Conservation (phyloP, 2,329 filamentous ascomycete genomes). For the Colletotrichum scovillei region DNA sequence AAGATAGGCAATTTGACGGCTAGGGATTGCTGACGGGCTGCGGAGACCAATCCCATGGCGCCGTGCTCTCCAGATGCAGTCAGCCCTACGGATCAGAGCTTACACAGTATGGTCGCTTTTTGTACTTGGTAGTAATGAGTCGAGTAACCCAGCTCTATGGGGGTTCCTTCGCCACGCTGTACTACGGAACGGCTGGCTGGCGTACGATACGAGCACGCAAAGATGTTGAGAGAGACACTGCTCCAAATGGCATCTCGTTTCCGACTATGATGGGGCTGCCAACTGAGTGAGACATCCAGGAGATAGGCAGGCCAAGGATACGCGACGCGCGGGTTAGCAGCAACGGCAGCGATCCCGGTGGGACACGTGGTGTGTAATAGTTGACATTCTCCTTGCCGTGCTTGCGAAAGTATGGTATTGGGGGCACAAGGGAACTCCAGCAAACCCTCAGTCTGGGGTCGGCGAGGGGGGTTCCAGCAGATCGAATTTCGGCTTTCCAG, state of each 20-base stretch:
- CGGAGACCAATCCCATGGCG: constrained; percentile 25
- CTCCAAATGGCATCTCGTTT: background rate
- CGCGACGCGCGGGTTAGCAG: constrained; percentile 15
- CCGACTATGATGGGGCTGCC: background rate
- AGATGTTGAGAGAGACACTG: background rate
- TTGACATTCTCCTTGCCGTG: constrained; percentile 4
- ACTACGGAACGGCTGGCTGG: background rate
- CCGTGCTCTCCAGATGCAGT: constrained; percentile 20
- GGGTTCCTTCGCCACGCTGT: background rate
- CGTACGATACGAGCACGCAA: background rate
- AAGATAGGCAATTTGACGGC: constrained; percentile 4
- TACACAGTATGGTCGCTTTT: background rate
- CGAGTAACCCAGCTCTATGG: too few species aligned
- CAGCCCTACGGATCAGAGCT: constrained; percentile 27
- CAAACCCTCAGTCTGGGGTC: background rate
- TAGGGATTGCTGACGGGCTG: background rate
- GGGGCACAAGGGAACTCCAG: background rate
- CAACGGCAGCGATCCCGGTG: constrained; percentile 22
- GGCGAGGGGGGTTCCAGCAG: background rate
- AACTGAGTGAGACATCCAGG: background rate
- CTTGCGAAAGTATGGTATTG: background rate
- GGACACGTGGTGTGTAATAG: constrained; percentile 23
- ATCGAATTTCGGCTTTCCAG: background rate
- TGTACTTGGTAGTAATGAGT: background rate
- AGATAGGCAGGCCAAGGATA: background rate